A percentile compares a stretch with the other conserved stretches of the same genome.
Evolutionary conservation across 495 filamentous ascomycete genomes (phyloP).

Genomic region (Clavariopsis aquatica): DNA sequence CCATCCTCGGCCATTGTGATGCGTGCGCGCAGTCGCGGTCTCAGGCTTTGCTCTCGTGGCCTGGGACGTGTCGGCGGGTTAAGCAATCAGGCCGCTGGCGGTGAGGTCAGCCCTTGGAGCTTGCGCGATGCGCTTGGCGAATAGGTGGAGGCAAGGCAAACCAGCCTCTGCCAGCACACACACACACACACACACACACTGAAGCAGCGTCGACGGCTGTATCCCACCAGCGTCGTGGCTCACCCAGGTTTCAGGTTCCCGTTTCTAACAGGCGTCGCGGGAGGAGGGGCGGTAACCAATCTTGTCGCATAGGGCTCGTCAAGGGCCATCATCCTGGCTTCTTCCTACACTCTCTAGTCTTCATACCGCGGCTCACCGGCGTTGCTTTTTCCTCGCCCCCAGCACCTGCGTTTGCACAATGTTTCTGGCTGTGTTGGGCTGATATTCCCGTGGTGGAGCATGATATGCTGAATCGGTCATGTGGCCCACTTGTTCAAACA

Average conservation of each 20-base stretch:
- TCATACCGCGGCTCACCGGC: no score
- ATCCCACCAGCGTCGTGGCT: background rate
- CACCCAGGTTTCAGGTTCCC: background rate
- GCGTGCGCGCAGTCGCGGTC: background rate
- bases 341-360: background rate
- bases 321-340: background rate
- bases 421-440: background rate
- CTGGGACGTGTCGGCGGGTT: background rate
- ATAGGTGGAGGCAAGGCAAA: background rate
- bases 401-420: no score
- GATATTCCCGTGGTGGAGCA: background rate
- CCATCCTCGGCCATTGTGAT: conserved; percentile 44
- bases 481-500: background rate
- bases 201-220: no score
- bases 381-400: no score
- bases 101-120: conserved; percentile 11
- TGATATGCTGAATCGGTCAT: background rate
- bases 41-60: background rate
- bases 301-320: background rate
- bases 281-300: background rate
- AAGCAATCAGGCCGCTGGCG: background rate
- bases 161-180: conserved; percentile 7
- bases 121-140: conserved; percentile 23
- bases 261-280: background rate
- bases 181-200: background rate